Base-by-base conservation (phyloP, 2,329 filamentous ascomycete species). In the Fusarium secorum region DNA sequence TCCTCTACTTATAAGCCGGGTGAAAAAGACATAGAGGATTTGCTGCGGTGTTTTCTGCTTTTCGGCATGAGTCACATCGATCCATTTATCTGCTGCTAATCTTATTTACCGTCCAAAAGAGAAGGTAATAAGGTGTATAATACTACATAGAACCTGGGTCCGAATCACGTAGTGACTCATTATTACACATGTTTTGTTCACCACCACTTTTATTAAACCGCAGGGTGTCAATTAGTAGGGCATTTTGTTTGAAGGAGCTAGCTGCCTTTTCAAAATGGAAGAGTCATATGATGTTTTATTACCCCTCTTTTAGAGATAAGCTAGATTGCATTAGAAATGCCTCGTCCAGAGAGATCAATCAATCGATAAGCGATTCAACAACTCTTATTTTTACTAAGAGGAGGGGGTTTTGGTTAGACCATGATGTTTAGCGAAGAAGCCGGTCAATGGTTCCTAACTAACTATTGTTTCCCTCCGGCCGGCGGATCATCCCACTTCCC, bases 11-110 rank as follows among this genome's bases (percentile, higher is more conserved):
- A 46, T 17, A n/a, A 5, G 14, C 26, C 3, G 0, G 20, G 3
- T 5, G 0, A 6, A 4, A 11, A 17, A 17, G 14, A 11, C 3
- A 22, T 13, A 0, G 20, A 30, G 3, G 10, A 11, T 46, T 22
- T 3, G 14, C 0, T n/a, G 44, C 3, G 20, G 5, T 46, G 15
- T n/a, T 46, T 30, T 30, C 20, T 30, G 20, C 11, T 17, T 11
- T 0, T n/a, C 7, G 44, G 44, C 26, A 17, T 30, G 44, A 30
- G 26, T 46, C 44, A 46, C 26, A 17, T n/a, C 1, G 20, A 46
- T n/a, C 44, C 44, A 46, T 4, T n/a, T 1, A 28, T 8, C 4
- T 46, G 0, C 9, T n/a, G 4, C 26, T 44, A 20, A 44, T 20
- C 17, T 44, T 44, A 44, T 22, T 42, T 15, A 7, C 11, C 30